Evolutionary conservation across 306 rosid genomes (phyloP).

Genomic region (Prinsepia uniflora): DNA sequence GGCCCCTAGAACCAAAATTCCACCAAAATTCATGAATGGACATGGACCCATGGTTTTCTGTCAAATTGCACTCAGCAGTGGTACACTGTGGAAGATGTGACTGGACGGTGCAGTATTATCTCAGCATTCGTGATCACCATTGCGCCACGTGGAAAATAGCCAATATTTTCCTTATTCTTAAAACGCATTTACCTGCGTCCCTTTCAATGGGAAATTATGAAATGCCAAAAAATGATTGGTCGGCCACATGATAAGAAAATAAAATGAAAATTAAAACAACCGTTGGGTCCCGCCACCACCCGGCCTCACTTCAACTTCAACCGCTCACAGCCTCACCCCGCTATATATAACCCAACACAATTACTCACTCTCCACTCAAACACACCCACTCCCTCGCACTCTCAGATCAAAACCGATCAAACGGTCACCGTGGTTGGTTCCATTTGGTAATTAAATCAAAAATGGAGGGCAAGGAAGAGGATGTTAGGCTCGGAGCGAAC

Average conservation of each 20-base stretch:
- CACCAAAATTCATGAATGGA: neutral
- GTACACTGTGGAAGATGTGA: conserved; percentile 2
- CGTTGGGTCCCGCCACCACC: conserved; percentile 31
- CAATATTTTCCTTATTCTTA: neutral
- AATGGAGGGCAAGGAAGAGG: conserved; percentile 89
- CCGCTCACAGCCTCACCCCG: neutral
- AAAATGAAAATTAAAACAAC: neutral
- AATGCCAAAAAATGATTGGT: conserved; percentile 22
- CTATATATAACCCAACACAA: conserved; percentile 11
- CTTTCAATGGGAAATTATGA: neutral
- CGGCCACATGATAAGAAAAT: conserved; percentile 22
- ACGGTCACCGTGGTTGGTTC: neutral
- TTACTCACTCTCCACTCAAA: neutral
- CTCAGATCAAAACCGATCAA: neutral
- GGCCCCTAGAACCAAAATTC: neutral
- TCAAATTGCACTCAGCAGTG: neutral
- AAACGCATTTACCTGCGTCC: neutral
- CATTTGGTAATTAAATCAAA: neutral
- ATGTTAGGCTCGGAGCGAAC: conserved; percentile 81
- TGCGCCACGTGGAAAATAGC: conserved; percentile 19
- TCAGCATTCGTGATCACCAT: conserved; percentile 10
- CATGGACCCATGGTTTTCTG: neutral
- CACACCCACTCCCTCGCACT: neutral
- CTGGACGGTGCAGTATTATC: conserved; percentile 15
- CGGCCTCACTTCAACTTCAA: neutral